Evolutionary conservation across 1,284 basidiomycete species (phyloP).

Genomic region (Bjerkandera adusta): DNA sequence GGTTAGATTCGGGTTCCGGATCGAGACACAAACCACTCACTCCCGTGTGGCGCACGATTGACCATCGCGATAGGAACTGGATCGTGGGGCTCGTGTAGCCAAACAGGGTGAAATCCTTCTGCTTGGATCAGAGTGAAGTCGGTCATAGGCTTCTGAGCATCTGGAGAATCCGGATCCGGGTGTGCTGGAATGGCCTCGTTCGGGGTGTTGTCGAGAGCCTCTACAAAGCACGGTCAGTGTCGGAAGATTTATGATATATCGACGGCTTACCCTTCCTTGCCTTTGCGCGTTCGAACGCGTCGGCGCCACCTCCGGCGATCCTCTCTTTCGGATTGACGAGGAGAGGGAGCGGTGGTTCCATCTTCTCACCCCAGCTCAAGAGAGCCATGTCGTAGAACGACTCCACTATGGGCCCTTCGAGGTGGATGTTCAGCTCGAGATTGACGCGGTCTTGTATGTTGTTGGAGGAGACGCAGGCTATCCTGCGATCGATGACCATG

Average conservation of each 20-base stretch:
- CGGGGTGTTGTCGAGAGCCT: conserved; percentile 28
- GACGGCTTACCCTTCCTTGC: too few relatives aligned
- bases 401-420: conserved; percentile 31
- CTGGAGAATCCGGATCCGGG: background rate
- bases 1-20: too few relatives aligned
- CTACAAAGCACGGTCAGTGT: conserved; percentile 49
- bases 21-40: conserved; percentile 12
- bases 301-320: too few relatives aligned
- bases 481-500: conserved; percentile 70
- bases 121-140: conserved; percentile 24
- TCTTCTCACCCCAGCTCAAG: conserved; percentile 58
- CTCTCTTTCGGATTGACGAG: conserved; percentile 29
- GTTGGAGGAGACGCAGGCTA: conserved; percentile 72
- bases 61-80: conserved; percentile 76
- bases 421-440: conserved; percentile 53
- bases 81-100: conserved; percentile 55
- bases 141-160: conserved; percentile 21
- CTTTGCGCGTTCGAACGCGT: too few relatives aligned
- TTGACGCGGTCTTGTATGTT: conserved; percentile 76
- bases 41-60: conserved; percentile 65
- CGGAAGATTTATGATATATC: too few relatives aligned
- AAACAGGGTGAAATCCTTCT: conserved; percentile 46
- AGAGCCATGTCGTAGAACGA: conserved; percentile 75
- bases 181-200: conserved; percentile 9
- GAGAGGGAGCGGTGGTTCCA: conserved; percentile 59